Evolutionary conservation across 1,284 basidiomycete species (phyloP), one percentile per base, ranked within the genome.

Genomic region (Vanrija pseudolonga): DNA sequence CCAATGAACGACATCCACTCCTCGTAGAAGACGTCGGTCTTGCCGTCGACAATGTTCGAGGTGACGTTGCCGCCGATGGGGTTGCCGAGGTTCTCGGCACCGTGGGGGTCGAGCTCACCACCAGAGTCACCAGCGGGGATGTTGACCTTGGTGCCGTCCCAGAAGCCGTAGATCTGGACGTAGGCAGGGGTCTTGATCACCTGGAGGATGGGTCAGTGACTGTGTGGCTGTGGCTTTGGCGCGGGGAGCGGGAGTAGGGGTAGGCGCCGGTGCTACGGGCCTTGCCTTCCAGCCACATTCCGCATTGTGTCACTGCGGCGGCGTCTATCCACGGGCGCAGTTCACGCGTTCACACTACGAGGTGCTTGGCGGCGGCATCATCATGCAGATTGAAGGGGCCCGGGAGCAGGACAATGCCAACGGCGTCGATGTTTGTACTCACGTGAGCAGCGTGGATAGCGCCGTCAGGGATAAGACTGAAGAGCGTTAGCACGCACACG

Each of bases 21-120:
- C 67, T 80, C 71, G 76, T 81, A 81, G 62, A 76, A 77, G 37
- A 79, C 77, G 51, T 81, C 80, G 24, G 63, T 42, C 36, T 64
- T 45, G 23, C 79, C 79, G 11, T 69, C 71, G 36, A 77, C 62
- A 57, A 73, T 75, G 69, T 80, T 78, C 32, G 78, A 75, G 46
- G 79, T 80, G 47, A 80, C 80, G 63, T 80, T 80, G 40, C 79
- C 80, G 32, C 80, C 80, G 49, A 79, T 67, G 40, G 80, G 80
- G 74, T 81, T 81, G 42, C 79, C 80, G 59, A 72, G 64, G 62
- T 66, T 67, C 50, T 69, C 66, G 19, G 71, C 74, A 42, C 78
- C 78, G 67, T 78, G 76, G 47, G 77, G 75, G 65, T 79, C 77
- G 26, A 79, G 72, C 65, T 80, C 78, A 50, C 77, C 78, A 19